phyloP scores from a whole-genome alignment of 2,329 filamentous ascomycete genomes.

The Monosporascus ibericus region DNA sequence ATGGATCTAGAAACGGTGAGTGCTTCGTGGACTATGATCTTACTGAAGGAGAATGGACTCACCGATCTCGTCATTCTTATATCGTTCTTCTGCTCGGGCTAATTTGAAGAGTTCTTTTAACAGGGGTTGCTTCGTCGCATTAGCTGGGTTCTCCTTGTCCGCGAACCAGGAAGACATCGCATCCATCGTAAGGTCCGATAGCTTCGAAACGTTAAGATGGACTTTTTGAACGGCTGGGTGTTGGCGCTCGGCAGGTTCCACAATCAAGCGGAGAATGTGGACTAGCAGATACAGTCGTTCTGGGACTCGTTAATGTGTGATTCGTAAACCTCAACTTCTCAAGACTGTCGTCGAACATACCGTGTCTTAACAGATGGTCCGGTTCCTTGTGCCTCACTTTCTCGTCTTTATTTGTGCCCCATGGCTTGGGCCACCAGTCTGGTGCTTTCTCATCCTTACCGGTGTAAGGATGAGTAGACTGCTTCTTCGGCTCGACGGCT shows the following conservation, averaged over 20 bases:
- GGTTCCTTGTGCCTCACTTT: slow-evolving; percentile 65
- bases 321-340: slow-evolving; percentile 4
- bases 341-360: slow-evolving; percentile 33
- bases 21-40: neutral
- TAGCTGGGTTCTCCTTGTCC: slow-evolving; percentile 47
- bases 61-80: slow-evolving; percentile 52
- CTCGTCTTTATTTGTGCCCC: slow-evolving; percentile 43
- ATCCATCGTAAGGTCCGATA: slow-evolving; percentile 54
- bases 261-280: slow-evolving; percentile 54
- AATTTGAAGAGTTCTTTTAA: slow-evolving; percentile 58
- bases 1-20: slow-evolving; percentile 33
- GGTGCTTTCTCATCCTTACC: slow-evolving; percentile 56
- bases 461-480: slow-evolving; percentile 68
- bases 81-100: slow-evolving; percentile 50
- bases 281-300: slow-evolving; percentile 54
- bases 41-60: slow-evolving; percentile 13
- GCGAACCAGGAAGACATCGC: slow-evolving; percentile 52
- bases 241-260: slow-evolving; percentile 43
- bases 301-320: slow-evolving; percentile 21
- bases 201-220: slow-evolving; percentile 45
- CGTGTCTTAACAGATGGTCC: slow-evolving; percentile 63
- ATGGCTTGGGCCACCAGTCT: slow-evolving; percentile 60
- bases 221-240: slow-evolving; percentile 48
- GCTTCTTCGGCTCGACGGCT: slow-evolving; percentile 69
- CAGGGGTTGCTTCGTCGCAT: slow-evolving; percentile 48